Evolutionary conservation across 2,329 filamentous ascomycete species (phyloP), one percentile per base, ranked within the genome.

Genomic region (Microcera coccophila): DNA sequence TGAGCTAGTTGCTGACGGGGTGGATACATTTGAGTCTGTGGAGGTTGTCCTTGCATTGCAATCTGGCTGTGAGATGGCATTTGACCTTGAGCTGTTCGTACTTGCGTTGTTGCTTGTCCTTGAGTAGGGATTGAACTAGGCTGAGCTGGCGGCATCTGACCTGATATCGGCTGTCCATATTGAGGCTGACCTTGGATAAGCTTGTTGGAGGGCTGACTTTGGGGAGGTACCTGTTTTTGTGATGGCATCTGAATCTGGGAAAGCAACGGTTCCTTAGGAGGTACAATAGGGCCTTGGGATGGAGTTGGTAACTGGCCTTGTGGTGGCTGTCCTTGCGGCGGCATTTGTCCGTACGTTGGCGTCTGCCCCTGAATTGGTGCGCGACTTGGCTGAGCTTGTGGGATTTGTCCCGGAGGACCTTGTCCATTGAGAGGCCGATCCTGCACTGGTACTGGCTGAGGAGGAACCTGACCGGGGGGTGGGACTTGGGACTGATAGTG

Each of bases 11-110:
- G 7, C 34, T 21, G 16, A 20, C 20, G 19, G 28, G 40, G 42
- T 14, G 33, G 45, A 11, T n/a, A 29, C 19, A 36, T 34, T 17
- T 38, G 43, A 17, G 29, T 22, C 7, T 17, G 40, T 4, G 45
- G 42, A 9, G 15, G 31, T 15, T 39, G 43, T 33, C 29, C 39
- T 18, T 24, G 35, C 5, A 26, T 20, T 10, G 7, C 40, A 21
- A 41, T 39, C 4, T 48, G 37, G 15, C 47, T 40, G 20, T 44
- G 47, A 18, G 38, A 37, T 2, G 36, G 42, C 31, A 41, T 38
- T 14, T 43, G 41, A 1, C 26, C 33, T 14, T 41, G 45, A 15
- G 39, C 17, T 12, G n/a, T 8, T 16, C 20, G 33, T 8, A 8
- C 16, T 20, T 20, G 33, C 33, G 5, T 9, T 19, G n/a, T 20